Evolutionary conservation across 176 grass and related monocot genomes (phyloP).

Genomic region (Juncus inflexus): DNA sequence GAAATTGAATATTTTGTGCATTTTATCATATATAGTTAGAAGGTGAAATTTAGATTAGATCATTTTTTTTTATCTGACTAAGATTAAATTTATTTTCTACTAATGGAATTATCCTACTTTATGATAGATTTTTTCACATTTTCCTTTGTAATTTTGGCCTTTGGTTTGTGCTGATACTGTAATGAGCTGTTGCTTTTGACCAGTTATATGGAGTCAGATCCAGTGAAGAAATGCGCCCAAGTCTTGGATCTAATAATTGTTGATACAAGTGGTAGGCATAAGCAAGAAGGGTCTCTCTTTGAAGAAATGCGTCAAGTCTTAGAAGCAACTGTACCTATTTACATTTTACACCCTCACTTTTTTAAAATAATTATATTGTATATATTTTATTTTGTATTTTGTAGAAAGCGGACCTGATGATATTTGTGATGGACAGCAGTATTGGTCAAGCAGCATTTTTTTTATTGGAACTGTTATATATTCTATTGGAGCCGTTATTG

Average conservation of each 20-base stretch:
- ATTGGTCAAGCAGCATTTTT: conserved; percentile 96
- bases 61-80: not conserved
- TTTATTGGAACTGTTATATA: conserved; percentile 62
- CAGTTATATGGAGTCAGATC: conserved; percentile 92
- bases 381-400: conserved; percentile 25
- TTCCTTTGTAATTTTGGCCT: conserved; percentile 30
- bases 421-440: conserved; percentile 99
- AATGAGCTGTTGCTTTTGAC: conserved; percentile 91
- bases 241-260: conserved; percentile 79
- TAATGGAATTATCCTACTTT: conserved; percentile 6
- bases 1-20: no score
- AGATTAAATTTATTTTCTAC: conserved; percentile 1
- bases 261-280: conserved; percentile 94
- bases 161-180: conserved; percentile 97
- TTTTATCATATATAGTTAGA: not conserved
- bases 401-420: conserved; percentile 89
- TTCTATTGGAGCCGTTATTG: conserved; percentile 33
- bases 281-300: conserved; percentile 84
- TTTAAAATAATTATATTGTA: not conserved
- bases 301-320: conserved; percentile 99
- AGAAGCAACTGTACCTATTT: conserved; percentile 61
- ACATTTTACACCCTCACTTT: conserved; percentile 21
- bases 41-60: not conserved
- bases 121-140: not conserved
- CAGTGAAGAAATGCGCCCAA: conserved; percentile 47